A percentile compares a stretch with the other conserved stretches of the same genome.
Evolutionary conservation across 371 early-diverging fungal species (phyloP).

Genomic region (Syncephalastrum monosporum): DNA sequence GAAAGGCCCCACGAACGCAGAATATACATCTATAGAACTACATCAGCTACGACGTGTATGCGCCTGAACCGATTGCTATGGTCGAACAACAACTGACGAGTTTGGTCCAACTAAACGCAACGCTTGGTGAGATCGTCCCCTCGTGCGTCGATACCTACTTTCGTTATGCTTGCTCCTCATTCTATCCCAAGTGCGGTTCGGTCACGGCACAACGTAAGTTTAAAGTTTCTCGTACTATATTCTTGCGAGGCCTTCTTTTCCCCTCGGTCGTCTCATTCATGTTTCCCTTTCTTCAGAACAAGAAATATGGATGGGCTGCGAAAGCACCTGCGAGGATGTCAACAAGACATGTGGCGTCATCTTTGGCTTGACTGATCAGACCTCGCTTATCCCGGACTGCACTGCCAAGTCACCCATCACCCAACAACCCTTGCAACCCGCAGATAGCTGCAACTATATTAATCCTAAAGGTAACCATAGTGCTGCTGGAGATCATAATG

Average conservation of each 20-base stretch:
- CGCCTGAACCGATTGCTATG: constrained; percentile 17
- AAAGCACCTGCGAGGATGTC: constrained; percentile 45
- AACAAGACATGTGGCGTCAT: constrained; percentile 31
- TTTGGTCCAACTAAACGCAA: constrained; percentile 8
- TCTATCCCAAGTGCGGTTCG: constrained; percentile 34
- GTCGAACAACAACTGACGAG: constrained; percentile 24
- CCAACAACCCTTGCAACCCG: constrained; percentile 33
- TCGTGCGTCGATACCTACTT: constrained; percentile 39
- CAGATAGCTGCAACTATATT: constrained; percentile 41
- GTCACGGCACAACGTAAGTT: constrained; percentile 11
- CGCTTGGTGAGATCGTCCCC: constrained; percentile 22
- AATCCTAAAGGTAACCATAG: constrained; percentile 14
- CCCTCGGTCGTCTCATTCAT: not conserved
- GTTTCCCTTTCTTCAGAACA: constrained; percentile 4
- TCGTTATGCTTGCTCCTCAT: constrained; percentile 38
- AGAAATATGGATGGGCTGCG: constrained; percentile 40
- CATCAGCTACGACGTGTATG: constrained; percentile 34
- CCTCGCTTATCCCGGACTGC: constrained; percentile 48
- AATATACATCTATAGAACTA: constrained; percentile 20
- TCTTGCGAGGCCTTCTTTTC: not conserved
- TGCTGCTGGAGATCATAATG: not conserved
- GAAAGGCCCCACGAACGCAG: not conserved
- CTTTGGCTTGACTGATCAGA: constrained; percentile 35
- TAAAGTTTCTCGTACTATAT: constrained; percentile 1
- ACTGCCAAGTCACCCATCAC: constrained; percentile 23